Percentiles rank a stretch among this genome's conserved stretches.
These are phyloP conservation scores for Botryosphaeria dothidea DNA, from an alignment of 2,329 filamentous ascomycete species.

Conservation along the genomic window DNA sequence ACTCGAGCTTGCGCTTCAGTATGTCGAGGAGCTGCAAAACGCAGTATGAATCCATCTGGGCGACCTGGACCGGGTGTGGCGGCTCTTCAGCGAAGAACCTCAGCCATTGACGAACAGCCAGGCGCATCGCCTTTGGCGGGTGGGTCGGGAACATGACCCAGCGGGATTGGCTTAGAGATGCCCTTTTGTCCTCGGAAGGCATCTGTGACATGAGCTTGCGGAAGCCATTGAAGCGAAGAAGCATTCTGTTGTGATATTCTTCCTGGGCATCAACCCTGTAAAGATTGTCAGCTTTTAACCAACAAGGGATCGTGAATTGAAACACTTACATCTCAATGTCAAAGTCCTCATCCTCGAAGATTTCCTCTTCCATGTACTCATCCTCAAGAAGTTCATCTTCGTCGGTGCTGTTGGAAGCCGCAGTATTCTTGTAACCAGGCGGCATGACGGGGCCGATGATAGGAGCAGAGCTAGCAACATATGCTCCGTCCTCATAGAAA, in stretches of 20 bases:
- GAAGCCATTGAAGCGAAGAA: constrained; percentile 32
- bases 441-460: constrained; percentile 32
- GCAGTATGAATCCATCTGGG: constrained; percentile 61
- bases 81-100: constrained; percentile 28
- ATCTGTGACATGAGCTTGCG: background rate
- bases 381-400: background rate
- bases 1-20: constrained; percentile 63
- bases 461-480: constrained; percentile 60
- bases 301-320: background rate
- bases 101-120: constrained; percentile 24
- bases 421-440: background rate
- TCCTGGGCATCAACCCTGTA: constrained; percentile 38
- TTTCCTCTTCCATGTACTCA: background rate
- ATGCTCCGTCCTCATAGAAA: constrained; percentile 78
- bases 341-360: background rate
- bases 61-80: constrained; percentile 53
- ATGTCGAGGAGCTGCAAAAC: constrained; percentile 66
- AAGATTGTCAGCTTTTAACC: background rate
- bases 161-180: constrained; percentile 13
- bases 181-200: background rate
- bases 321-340: background rate
- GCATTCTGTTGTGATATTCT: constrained; percentile 52
- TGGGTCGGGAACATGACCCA: constrained; percentile 4
- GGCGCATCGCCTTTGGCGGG: constrained; percentile 36
- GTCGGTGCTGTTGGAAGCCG: background rate